Base-by-base conservation (phyloP, 2,329 filamentous ascomycete genomes). In the Lojkania enalia region DNA sequence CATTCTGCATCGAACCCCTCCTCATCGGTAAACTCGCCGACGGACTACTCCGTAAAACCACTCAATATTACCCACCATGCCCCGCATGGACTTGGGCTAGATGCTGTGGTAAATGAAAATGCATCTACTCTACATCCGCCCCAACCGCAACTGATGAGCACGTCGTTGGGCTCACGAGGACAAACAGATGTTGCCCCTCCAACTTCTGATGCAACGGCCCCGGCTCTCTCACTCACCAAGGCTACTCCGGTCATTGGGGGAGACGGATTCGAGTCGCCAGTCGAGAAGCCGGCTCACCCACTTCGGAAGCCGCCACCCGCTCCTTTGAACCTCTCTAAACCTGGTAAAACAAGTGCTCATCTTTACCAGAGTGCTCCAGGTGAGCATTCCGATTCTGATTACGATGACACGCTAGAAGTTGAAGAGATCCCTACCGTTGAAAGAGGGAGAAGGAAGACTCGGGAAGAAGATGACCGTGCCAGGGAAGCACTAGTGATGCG, bases 231-330 rank as follows among this genome's bases (percentile, higher is more conserved):
- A 14, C 47, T 72, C 2, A 72, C 64, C 3, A 64, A 71, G 37
- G 62, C 70, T 18, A 72, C 70, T 19, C 70, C 70, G 14, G 51
- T 66, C 5, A 42, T 71, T 25, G 68, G 69, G 31, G 56, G 64
- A 19, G 62, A 64, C 42, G 60, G 61, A 12, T 71, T 72, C 50
- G 64, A 69, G 9, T 55, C 66, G 18, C 65, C 68, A 27, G 5
- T 19, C 6, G 55, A 53, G 40, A 65, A 67, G 52, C 52, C 63
- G 29, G 36, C 57, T 15, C 61, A 67, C 39, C 58, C 86, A 12
- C 81, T 82, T 38, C 82, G 91, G 48, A 96, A 95, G 67, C 82
- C 86, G 4, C 90, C 91, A 2, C 92, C 92, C 35, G 88, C 90
- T 11, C 91, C 92, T 2, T 71, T 97, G 42, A 85, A 91, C 61